Evolutionary conservation across 139 green algal genomes (phyloP), one percentile per base, ranked within the genome.

Genomic region (Pleodorina starrii): DNA sequence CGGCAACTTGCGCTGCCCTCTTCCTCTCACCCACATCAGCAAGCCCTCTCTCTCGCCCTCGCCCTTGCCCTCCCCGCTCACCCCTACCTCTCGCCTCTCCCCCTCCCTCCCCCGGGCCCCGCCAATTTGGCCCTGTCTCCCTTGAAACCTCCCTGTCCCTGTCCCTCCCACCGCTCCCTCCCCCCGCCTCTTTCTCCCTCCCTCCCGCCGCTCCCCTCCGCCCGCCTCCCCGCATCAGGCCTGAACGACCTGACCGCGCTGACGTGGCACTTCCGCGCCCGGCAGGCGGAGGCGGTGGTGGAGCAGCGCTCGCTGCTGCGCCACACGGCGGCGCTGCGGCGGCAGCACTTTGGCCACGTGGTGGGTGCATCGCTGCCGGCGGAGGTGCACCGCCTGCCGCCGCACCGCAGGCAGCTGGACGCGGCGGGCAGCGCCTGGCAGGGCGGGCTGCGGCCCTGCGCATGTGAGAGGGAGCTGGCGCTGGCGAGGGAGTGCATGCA

Each of bases 231-330:
- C 46, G 7, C 46, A 23, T 17, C 77, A 86, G 79, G 79, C 57
- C 59, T 86, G 79, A 46, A 57, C 40, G 79, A 86, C 27, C 5
- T 40, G 1, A 57, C 59, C 27, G 57, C 79, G 54, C 78, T 91
- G 50, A n/a, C 69, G 32, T 87, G 78, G 78, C 69, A 83, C 78
- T 88, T 86, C 68, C 59, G 69, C 4, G 73, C 78, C 9, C 66
- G 87, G 27, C 63, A 73, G 36, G 88, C 81, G 14, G 69, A 76
- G 48, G 48, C 87, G 7, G 40, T 42, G 12, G 81, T 91, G 48
- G 88, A 91, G 88, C 71, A 48, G 80, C 72, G 51, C 25, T 17
- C 77, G 72, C 72, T 89, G 71, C 72, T 82, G 71, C 71, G 73
- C 10, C 88, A 91, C 72, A 50, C 66, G 9, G 54, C 44, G 27